phyloP scores from a whole-genome alignment of 768 basidiomycete species.

The Megacollybia marginata region DNA sequence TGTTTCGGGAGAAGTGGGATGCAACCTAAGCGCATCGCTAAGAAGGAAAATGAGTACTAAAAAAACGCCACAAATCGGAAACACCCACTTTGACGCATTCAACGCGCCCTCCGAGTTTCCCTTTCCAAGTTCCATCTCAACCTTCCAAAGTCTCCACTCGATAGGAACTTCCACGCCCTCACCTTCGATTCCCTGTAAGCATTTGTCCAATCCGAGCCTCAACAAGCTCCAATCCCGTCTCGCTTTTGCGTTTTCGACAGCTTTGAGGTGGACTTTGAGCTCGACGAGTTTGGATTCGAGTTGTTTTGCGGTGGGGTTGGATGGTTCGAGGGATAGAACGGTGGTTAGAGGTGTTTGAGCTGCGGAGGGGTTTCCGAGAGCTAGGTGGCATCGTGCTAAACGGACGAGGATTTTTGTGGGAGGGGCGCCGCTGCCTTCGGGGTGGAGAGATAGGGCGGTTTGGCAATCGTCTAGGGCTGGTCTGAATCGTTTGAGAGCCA shows the following conservation, averaged over 20 bases:
- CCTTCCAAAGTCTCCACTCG: constrained; percentile 75
- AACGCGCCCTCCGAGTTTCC: constrained; percentile 71
- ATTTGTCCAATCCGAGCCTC: constrained; percentile 72
- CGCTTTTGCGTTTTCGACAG: constrained; percentile 47
- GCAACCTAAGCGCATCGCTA: constrained; percentile 70
- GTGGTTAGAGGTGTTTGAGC: no score
- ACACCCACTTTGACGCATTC: constrained; percentile 63
- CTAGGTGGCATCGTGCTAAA: constrained; percentile 77
- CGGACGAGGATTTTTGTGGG: constrained; percentile 76
- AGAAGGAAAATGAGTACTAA: neutral
- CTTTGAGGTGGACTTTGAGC: constrained; percentile 60
- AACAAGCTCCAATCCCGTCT: constrained; percentile 73
- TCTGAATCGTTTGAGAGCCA: constrained; percentile 73
- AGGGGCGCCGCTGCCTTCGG: constrained; percentile 34
- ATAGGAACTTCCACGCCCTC: constrained; percentile 71
- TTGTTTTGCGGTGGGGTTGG: constrained; percentile 51
- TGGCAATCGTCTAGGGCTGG: constrained; percentile 76
- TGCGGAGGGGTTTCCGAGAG: no score
- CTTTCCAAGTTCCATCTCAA: constrained; percentile 70
- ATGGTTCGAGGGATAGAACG: constrained; percentile 54
- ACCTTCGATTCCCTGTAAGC: constrained; percentile 61
- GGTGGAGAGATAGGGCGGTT: constrained; percentile 61
- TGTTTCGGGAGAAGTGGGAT: constrained; percentile 71
- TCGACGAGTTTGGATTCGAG: constrained; percentile 53
- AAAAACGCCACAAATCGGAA: constrained; percentile 1